Conservation (phyloP, 148 eudicot species). For the Dysphania ambrosioides region DNA sequence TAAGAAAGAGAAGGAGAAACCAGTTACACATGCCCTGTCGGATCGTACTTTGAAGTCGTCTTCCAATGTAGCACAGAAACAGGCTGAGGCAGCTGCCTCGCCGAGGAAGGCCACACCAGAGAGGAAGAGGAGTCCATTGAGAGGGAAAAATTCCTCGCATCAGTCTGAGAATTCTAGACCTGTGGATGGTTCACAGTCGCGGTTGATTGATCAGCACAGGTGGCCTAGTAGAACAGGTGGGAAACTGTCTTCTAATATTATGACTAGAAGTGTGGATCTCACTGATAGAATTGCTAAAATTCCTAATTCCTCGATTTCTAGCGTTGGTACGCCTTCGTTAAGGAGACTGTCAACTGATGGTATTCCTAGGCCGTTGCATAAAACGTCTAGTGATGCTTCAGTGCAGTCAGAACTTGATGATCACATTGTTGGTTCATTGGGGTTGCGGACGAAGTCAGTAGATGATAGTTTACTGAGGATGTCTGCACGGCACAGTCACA, state of each 20-base stretch:
- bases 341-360: conserved; percentile 72
- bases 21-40: conserved; percentile 52
- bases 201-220: conserved; percentile 72
- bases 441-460: conserved; percentile 34
- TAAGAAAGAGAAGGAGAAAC: conserved; percentile 77
- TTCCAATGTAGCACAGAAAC: conserved; percentile 55
- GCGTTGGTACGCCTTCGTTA: conserved; percentile 34
- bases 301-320: conserved; percentile 26
- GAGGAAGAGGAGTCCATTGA: conserved; percentile 77
- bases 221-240: conserved; percentile 79
- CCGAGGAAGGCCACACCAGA: conserved; percentile 73
- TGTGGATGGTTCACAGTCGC: conserved; percentile 43
- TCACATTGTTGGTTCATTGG: conserved; percentile 32
- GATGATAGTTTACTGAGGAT: conserved; percentile 42
- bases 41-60: conserved; percentile 77
- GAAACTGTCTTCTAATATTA: conserved; percentile 36
- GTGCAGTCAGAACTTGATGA: conserved; percentile 33
- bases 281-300: conserved; percentile 37
- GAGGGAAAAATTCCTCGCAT: conserved; percentile 59
- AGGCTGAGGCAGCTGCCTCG: conserved; percentile 38
- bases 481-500: conserved; percentile 35
- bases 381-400: conserved; percentile 45
- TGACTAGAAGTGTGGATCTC: conserved; percentile 51
- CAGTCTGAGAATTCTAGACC: conserved; percentile 86
- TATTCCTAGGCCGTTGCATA: conserved; percentile 46